Conservation (phyloP, 257 asterid species). For the Solanum bukasovii region DNA sequence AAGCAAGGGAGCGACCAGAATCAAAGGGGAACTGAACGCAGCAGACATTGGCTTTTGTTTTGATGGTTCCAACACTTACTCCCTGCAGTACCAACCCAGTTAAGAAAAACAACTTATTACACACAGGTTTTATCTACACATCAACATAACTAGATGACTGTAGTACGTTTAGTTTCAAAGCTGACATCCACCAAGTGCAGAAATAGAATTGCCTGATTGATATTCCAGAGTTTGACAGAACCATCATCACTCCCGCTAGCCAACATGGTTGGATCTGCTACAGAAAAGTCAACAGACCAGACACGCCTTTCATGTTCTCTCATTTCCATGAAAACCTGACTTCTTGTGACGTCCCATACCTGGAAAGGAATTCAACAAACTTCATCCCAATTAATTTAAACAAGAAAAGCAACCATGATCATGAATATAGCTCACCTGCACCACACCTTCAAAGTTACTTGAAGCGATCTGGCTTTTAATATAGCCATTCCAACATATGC, state of each 20-base stretch:
- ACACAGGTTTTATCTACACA: slow-evolving; percentile 26
- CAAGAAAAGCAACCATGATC: background rate
- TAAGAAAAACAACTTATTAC: slow-evolving; percentile 52
- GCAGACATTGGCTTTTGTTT: slow-evolving; percentile 93
- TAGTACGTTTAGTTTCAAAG: slow-evolving; percentile 91
- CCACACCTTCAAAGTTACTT: slow-evolving; percentile 96
- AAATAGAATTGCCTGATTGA: slow-evolving; percentile 98
- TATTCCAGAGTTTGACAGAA: slow-evolving; percentile 97
- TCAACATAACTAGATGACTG: slow-evolving; percentile 42
- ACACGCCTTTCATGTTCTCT: slow-evolving; percentile 90
- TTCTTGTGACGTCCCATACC: slow-evolving; percentile 95
- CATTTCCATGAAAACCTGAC: slow-evolving; percentile 89
- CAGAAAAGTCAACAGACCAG: slow-evolving; percentile 94
- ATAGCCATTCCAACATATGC: slow-evolving; percentile 95
- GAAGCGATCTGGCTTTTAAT: slow-evolving; percentile 96
- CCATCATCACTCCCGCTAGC: slow-evolving; percentile 99
- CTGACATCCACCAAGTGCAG: slow-evolving; percentile 93
- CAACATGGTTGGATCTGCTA: slow-evolving; percentile 89
- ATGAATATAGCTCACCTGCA: slow-evolving; percentile 46
- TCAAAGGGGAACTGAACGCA: slow-evolving; percentile 91
- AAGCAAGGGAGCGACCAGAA: slow-evolving; percentile 79
- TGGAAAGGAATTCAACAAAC: slow-evolving; percentile 13
- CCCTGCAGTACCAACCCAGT: slow-evolving; percentile 83
- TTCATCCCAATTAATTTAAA: background rate
- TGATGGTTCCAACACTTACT: slow-evolving; percentile 69